Conservation (phyloP, 2,329 filamentous ascomycete genomes). For the Thielaviopsis punctulata region DNA sequence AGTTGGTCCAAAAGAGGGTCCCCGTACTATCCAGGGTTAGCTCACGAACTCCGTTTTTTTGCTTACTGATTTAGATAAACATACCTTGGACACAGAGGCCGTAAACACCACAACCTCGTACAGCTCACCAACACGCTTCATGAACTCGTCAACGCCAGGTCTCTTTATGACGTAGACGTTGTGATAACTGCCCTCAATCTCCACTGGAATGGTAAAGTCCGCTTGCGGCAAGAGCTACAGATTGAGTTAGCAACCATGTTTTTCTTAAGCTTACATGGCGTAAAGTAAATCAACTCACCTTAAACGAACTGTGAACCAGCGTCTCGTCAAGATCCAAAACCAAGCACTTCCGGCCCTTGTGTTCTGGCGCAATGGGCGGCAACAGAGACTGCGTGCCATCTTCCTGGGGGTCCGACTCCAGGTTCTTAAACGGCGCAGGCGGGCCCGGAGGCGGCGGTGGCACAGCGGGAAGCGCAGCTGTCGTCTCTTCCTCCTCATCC, state of each 20-base stretch:
- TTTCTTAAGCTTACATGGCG: neutral
- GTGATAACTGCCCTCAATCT: constrained; percentile 97
- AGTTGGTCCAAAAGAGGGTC: constrained; percentile 91
- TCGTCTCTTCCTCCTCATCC: constrained; percentile 17
- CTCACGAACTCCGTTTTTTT: constrained; percentile 13
- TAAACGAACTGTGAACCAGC: constrained; percentile 95
- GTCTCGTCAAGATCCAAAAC: constrained; percentile 95
- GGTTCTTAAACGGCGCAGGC: constrained; percentile 3
- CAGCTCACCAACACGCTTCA: constrained; percentile 93
- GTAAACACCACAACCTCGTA: constrained; percentile 99
- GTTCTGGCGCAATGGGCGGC: constrained; percentile 62
- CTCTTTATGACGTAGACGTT: constrained; percentile 99
- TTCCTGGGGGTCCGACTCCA: constrained; percentile 2
- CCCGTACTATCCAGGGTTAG: constrained; percentile 49
- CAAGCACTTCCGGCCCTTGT: constrained; percentile 80
- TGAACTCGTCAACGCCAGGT: constrained; percentile 95
- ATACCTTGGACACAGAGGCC: constrained; percentile 89
- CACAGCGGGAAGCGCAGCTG: constrained; percentile 16
- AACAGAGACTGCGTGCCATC: constrained; percentile 47
- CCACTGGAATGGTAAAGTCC: constrained; percentile 96
- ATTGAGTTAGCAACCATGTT: constrained; percentile 9
- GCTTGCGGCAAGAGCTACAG: constrained; percentile 84
- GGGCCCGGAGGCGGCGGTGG: constrained; percentile 24
- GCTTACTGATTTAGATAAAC: no score
- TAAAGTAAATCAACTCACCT: constrained; percentile 37